These are phyloP conservation scores for Hypoxylon rubiginosum DNA, from an alignment of 2,329 filamentous ascomycete species.

Conservation along the genomic window DNA sequence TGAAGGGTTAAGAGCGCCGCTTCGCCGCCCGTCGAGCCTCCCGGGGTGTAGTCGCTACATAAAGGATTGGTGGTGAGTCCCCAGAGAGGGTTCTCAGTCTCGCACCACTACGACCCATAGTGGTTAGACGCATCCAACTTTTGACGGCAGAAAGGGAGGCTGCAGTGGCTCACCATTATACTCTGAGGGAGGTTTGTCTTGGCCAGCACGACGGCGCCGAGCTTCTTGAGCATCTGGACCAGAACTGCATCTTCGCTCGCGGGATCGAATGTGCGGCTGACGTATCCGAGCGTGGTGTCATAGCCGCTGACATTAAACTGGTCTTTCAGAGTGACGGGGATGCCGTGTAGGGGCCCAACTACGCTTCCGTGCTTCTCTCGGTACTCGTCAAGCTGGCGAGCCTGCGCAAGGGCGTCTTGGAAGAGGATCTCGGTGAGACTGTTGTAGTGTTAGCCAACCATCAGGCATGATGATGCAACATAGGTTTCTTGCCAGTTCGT, in stretches of 20 bases:
- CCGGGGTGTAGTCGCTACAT: conserved; percentile 59
- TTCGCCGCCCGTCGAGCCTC: conserved; percentile 55
- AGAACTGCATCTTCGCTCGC: conserved; percentile 64
- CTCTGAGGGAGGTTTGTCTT: conserved; percentile 61
- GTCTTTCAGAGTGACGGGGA: conserved; percentile 64
- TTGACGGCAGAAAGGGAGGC: conserved; percentile 59
- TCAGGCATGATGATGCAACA: background rate
- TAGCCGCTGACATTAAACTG: conserved; percentile 71
- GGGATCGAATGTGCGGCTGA: conserved; percentile 62
- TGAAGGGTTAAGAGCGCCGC: conserved; percentile 43
- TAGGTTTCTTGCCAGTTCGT: conserved; percentile 42
- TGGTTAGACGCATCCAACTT: conserved; percentile 61
- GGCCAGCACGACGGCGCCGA: conserved; percentile 66
- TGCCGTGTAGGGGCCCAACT: conserved; percentile 44
- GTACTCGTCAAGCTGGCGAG: conserved; percentile 44
- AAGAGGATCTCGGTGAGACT: conserved; percentile 49
- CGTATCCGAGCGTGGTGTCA: conserved; percentile 71
- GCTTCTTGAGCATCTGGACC: conserved; percentile 60
- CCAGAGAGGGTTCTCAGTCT: conserved; percentile 67
- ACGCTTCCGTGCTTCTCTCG: conserved; percentile 25
- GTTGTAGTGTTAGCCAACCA: conserved; percentile 20
- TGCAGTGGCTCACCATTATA: conserved; percentile 46
- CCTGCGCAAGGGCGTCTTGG: conserved; percentile 41
- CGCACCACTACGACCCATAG: conserved; percentile 59
- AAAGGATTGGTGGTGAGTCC: conserved; percentile 63